Base-by-base conservation (phyloP, 371 early-diverging fungal species). In the Mucor indicus region DNA sequence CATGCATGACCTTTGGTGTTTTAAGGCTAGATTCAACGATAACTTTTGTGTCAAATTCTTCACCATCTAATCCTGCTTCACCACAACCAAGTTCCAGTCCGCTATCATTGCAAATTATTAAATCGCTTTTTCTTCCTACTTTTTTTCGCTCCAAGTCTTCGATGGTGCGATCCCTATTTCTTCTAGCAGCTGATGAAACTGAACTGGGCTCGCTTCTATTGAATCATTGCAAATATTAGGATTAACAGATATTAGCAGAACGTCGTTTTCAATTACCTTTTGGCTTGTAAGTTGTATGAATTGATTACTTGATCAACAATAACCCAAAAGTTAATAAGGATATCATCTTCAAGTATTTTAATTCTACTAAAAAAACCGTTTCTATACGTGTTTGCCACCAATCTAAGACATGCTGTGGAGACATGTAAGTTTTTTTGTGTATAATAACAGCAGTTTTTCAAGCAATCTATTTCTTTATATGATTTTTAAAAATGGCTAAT, bases 1-100 rank as follows among this genome's bases (percentile, higher is more conserved):
- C 44, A 27, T 51, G 44, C 42, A 51, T 42, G 36, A 35, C 16
- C 22, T 51, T 51, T 31, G 51, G 38, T 17, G 38, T 30, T 42
- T 50, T 50, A 42, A 50, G 50, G 16, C 17, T 32, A 30, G 40
- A 48, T 35, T 50, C 50, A 9, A 50, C 40, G 32, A 41, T 41
- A 2, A 49, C 41, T 42, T 40, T 41, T 3, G 42, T 41, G 19
- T 41, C 42, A 32, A 41, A 41, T 41, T 48, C 48, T 38, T 48
- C 48, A 27, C 21, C 22, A 19, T 48, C 32, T 31, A 48, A 39
- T 3, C 48, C 48, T 39, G 39, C 48, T 39, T 48, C 39, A 0
- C 48, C 32, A 31, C 48, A 48, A 29, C 48, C 48, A 25, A 47
- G 48, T 47, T 47, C 48, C 19, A 38, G 12, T 13, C 38, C 37